Evolutionary conservation across 345 rosid genomes (phyloP).

Genomic region (Lenwebbia sp.): DNA sequence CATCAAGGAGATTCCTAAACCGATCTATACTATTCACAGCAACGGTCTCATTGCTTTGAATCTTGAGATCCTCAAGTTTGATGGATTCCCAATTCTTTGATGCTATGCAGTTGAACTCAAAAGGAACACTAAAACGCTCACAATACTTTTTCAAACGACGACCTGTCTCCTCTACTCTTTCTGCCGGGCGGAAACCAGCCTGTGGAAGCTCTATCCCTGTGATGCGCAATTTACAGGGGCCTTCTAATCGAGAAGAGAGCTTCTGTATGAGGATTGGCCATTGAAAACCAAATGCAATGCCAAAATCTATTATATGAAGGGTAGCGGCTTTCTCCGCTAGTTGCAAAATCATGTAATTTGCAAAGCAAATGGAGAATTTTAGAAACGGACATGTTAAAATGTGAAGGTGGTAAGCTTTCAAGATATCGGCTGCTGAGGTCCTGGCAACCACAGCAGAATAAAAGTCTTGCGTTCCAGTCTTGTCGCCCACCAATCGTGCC

Average conservation of each 20-base stretch:
- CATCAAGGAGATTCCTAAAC: not conserved
- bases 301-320: conserved; percentile 8
- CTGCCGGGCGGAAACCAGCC: conserved; percentile 19
- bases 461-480: conserved; percentile 16
- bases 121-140: conserved; percentile 15
- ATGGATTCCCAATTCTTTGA: conserved; percentile 7
- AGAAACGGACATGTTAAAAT: conserved; percentile 16
- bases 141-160: conserved; percentile 12
- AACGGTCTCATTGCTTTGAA: conserved; percentile 6
- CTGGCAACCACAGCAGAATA: conserved; percentile 1
- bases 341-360: conserved; percentile 4
- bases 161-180: conserved; percentile 16
- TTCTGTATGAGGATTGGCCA: conserved; percentile 18
- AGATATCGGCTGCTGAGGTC: conserved; percentile 6
- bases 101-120: conserved; percentile 17
- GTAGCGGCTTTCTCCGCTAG: conserved; percentile 9
- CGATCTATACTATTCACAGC: conserved; percentile 1
- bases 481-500: conserved; percentile 51
- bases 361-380: conserved; percentile 4
- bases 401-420: conserved; percentile 17
- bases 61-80: not conserved
- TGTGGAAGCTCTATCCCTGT: conserved; percentile 26
- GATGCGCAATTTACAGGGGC: conserved; percentile 19
- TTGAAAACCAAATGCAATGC: conserved; percentile 15
- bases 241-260: conserved; percentile 6